Percentiles rank a stretch among this genome's conserved stretches.
Evolutionary conservation across 2,329 filamentous ascomycete species (phyloP).

Genomic region (Dactylonectria estremocensis): DNA sequence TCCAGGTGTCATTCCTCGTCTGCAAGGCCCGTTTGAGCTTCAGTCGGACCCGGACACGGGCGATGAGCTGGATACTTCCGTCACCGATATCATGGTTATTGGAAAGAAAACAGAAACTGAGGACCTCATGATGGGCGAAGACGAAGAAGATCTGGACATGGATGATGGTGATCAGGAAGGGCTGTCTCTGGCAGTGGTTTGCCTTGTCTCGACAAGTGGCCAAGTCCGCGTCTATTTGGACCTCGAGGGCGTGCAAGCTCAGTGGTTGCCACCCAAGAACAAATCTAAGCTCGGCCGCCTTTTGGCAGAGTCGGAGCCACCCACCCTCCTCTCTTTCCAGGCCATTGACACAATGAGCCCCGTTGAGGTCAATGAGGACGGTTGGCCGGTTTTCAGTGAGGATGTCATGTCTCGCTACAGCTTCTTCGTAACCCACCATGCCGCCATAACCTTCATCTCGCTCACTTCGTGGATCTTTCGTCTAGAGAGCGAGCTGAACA

Average conservation of each 20-base stretch:
- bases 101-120: slow-evolving; percentile 73
- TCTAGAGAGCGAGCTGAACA: slow-evolving; percentile 72
- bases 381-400: slow-evolving; percentile 75
- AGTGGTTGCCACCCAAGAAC: slow-evolving; percentile 73
- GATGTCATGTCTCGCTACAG: slow-evolving; percentile 75
- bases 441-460: slow-evolving; percentile 73
- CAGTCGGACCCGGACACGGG: slow-evolving; percentile 69
- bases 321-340: slow-evolving; percentile 73
- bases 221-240: slow-evolving; percentile 75
- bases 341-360: slow-evolving; percentile 72
- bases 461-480: slow-evolving; percentile 75
- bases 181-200: slow-evolving; percentile 72
- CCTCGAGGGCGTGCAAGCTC: slow-evolving; percentile 74
- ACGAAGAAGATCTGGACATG: slow-evolving; percentile 73
- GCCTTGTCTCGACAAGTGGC: slow-evolving; percentile 73
- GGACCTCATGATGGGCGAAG: slow-evolving; percentile 75
- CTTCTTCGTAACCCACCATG: slow-evolving; percentile 74
- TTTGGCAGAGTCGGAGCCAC: slow-evolving; percentile 56
- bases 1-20: slow-evolving; percentile 70
- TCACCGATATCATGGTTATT: slow-evolving; percentile 75
- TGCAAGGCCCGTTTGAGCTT: slow-evolving; percentile 75
- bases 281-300: slow-evolving; percentile 64
- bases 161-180: slow-evolving; percentile 72
- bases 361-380: slow-evolving; percentile 68
- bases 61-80: slow-evolving; percentile 69